A percentile compares a stretch with the other conserved stretches of the same genome.
phyloP scores from a whole-genome alignment of 1,284 basidiomycete species.

The Porodaedalea pini region DNA sequence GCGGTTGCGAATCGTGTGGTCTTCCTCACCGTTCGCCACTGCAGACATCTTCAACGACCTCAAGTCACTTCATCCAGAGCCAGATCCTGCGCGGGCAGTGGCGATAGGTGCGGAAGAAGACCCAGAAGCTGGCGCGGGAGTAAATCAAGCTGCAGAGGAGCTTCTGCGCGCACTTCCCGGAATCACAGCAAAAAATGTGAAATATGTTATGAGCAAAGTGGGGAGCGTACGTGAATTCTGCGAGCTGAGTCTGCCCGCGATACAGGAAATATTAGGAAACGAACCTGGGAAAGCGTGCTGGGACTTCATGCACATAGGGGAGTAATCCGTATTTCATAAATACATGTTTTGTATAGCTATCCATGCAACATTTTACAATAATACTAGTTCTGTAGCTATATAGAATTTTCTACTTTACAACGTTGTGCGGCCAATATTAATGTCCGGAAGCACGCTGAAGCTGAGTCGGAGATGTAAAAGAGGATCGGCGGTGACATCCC shows the following conservation, averaged over 20 bases:
- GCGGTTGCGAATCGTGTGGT: constrained; percentile 93
- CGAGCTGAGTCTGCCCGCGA: constrained; percentile 54
- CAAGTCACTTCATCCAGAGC: constrained; percentile 82
- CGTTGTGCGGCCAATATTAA: too few species aligned
- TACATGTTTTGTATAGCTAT: neutral
- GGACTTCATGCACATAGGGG: constrained; percentile 79
- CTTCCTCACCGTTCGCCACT: constrained; percentile 90
- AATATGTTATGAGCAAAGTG: constrained; percentile 81
- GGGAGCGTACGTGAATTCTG: constrained; percentile 76
- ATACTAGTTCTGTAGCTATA: too few species aligned
- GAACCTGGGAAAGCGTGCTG: constrained; percentile 80
- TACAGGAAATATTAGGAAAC: constrained; percentile 78
- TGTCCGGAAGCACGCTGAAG: too few species aligned
- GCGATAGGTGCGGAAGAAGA: constrained; percentile 79
- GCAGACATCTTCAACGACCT: constrained; percentile 92
- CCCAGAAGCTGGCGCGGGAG: constrained; percentile 56
- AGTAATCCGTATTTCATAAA: constrained; percentile 26
- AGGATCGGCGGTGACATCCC: neutral
- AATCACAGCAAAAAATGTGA: constrained; percentile 80
- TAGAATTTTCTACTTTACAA: too few species aligned
- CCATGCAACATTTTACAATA: too few species aligned
- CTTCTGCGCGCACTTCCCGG: constrained; percentile 73
- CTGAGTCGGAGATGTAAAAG: too few species aligned
- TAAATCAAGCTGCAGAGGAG: constrained; percentile 75
- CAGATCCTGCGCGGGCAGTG: constrained; percentile 74